Base-by-base conservation (phyloP, 164 flowering plant genomes). In the Tinospora cordifolia region DNA sequence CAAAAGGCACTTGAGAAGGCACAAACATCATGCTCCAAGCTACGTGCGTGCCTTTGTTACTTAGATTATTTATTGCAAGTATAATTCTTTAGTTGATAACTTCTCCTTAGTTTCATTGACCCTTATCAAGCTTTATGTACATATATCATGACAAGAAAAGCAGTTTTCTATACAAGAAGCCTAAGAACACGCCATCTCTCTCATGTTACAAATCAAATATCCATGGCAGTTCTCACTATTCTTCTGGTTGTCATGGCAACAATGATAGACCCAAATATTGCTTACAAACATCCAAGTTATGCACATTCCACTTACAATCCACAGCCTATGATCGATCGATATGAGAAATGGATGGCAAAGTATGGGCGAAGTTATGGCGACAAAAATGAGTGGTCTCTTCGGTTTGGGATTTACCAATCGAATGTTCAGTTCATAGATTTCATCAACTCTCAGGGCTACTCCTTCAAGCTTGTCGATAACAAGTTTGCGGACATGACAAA, bases 371-470 rank as follows among this genome's bases (percentile, higher is more conserved):
- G 1, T 3, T 87, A 85, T 71, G 19, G 27, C 8, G 65, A 63
- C 34, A 63, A 54, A 24, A 73, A 71, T 3, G 90, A 89, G 71
- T 78, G 79, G 81, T 49, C 62, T 8, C 15, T 46, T 27, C 82
- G 91, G 0, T 86, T 88, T 58, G 83, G 81, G 63, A 81, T 87
- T 44, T 91, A 85, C 83, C 81, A 81, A 69, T 62, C 83, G 15
- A 87, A 88, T 71, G 74, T 85, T 27, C 73, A 71, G 44, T 82
- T 81, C 69, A 81, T 88, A 15, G 83, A 89, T 62, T 70, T 54
- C 62, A 27, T 86, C 75, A 91, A 89, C 74, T 75, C 84, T 21
- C 85, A 69, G 13, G 76, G 83, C 72, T 41, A 66, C 10, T 60
- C 86, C 0, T 86, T 70, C 81, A 79, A 73, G 74, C 83, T 89